A percentile compares a stretch with the other conserved stretches of the same genome.
Evolutionary conservation across 2,329 filamentous ascomycete species (phyloP).

Genomic region (Colletotrichum sp.): DNA sequence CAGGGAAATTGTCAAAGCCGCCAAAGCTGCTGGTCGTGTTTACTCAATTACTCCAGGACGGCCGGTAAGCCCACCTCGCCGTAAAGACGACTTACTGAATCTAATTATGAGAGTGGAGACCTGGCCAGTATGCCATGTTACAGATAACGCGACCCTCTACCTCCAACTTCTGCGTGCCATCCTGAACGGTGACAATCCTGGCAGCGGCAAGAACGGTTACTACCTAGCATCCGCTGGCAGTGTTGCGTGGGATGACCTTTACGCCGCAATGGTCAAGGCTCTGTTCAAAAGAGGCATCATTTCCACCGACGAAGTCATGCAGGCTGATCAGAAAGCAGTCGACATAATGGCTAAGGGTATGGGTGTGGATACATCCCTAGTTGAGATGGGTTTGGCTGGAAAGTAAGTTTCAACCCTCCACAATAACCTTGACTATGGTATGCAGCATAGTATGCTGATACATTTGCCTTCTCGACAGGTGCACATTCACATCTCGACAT

Average conservation of each 20-base stretch:
- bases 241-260: slow-evolving; percentile 56
- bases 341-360: slow-evolving; percentile 43
- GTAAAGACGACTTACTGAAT: fast-evolving
- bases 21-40: neutral
- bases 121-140: slow-evolving; percentile 60
- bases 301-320: slow-evolving; percentile 36
- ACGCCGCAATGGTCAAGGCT: slow-evolving; percentile 46
- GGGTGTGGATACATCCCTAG: slow-evolving; percentile 32
- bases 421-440: neutral
- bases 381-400: slow-evolving; percentile 43
- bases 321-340: slow-evolving; percentile 39
- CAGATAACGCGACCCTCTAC: slow-evolving; percentile 52
- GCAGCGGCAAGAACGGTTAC: slow-evolving; percentile 49
- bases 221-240: slow-evolving; percentile 55
- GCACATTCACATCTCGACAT: slow-evolving; percentile 40
- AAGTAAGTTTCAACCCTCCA: slow-evolving; percentile 32
- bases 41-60: neutral
- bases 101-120: slow-evolving; percentile 31
- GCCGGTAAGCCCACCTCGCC: neutral
- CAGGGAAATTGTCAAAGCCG: neutral
- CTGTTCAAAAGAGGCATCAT: slow-evolving; percentile 45
- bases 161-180: slow-evolving; percentile 49
- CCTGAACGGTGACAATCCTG: slow-evolving; percentile 38
- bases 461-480: neutral
- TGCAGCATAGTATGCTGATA: neutral